Evolutionary conservation across 768 basidiomycete species (phyloP).

Genomic region (Boletus pseudopeckii): DNA sequence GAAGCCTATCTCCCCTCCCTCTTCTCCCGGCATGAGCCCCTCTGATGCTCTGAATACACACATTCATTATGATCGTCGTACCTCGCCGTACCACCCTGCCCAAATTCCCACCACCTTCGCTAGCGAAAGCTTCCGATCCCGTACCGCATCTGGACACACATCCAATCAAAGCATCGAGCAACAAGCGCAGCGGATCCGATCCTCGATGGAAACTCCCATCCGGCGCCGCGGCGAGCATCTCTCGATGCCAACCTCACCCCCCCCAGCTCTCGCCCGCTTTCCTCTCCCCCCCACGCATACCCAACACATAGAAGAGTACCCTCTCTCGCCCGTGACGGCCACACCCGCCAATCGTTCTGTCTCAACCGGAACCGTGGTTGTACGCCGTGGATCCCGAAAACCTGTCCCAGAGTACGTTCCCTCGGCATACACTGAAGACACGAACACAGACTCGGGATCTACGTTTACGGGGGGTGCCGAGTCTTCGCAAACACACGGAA

Average conservation of each 20-base stretch:
- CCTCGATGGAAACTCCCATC: constrained; percentile 29
- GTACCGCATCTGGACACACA: constrained; percentile 3
- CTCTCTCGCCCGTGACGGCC: constrained; percentile 22
- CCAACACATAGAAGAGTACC: constrained; percentile 29
- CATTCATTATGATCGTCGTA: constrained; percentile 14
- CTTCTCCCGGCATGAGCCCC: constrained; percentile 15
- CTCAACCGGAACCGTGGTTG: constrained; percentile 18
- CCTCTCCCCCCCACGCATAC: constrained; percentile 14
- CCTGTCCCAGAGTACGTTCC: constrained; percentile 55
- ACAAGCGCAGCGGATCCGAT: constrained; percentile 32
- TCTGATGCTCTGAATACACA: constrained; percentile 21
- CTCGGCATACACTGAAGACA: constrained; percentile 23
- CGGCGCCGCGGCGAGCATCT: constrained; percentile 27
- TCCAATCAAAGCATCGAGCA: constrained; percentile 25
- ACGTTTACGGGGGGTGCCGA: constrained; percentile 19
- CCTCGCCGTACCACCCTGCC: constrained; percentile 19
- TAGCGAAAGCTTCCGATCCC: constrained; percentile 9
- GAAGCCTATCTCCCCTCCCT: constrained; percentile 18
- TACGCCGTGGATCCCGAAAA: constrained; percentile 44
- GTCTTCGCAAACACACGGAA: constrained; percentile 30
- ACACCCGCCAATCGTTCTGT: constrained; percentile 28
- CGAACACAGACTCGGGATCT: constrained; percentile 21
- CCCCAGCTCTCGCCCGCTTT: constrained; percentile 12
- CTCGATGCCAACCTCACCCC: constrained; percentile 28
- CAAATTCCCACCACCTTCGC: constrained; percentile 4